Conservation (phyloP, 768 basidiomycete genomes). For the Auricularia sp. region DNA sequence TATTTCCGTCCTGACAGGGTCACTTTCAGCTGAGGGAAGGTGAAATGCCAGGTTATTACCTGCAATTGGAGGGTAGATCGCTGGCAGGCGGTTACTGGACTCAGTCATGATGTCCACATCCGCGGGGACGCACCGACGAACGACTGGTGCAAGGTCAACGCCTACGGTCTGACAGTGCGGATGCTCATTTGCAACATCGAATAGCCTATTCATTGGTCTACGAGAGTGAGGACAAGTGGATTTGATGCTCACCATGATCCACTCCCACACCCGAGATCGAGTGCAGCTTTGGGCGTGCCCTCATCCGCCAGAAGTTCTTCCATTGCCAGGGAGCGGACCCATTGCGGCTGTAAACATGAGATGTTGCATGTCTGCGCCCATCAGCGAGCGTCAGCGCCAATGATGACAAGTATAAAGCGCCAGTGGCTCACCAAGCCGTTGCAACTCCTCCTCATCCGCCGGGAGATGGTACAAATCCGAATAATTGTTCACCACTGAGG, state of each 20-base stretch:
- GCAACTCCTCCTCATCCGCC: constrained; percentile 68
- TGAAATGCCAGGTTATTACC: constrained; percentile 26
- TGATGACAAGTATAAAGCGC: neutral
- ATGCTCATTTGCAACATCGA: constrained; percentile 63
- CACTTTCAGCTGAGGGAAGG: neutral
- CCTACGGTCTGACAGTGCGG: constrained; percentile 59
- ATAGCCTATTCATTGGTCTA: constrained; percentile 41
- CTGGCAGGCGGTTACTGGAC: constrained; percentile 23
- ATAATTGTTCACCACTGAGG: constrained; percentile 47
- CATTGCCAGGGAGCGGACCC: constrained; percentile 56
- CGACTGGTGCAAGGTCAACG: constrained; percentile 74
- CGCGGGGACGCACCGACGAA: constrained; percentile 41
- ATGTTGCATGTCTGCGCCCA: constrained; percentile 51
- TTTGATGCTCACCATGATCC: constrained; percentile 51
- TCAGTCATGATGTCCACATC: neutral
- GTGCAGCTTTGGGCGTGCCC: constrained; percentile 45
- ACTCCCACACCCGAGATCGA: constrained; percentile 75
- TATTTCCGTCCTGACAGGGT: constrained; percentile 42
- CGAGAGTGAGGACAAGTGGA: constrained; percentile 1
- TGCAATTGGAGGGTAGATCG: constrained; percentile 48
- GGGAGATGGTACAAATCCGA: constrained; percentile 72
- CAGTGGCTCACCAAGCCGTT: constrained; percentile 47
- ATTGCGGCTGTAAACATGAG: constrained; percentile 50
- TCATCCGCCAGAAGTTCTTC: constrained; percentile 47
- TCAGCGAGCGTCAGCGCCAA: constrained; percentile 8